These are phyloP conservation scores for Chaetomiaceae sp. DNA, from an alignment of 2,329 filamentous ascomycete species.

Conservation along the genomic window DNA sequence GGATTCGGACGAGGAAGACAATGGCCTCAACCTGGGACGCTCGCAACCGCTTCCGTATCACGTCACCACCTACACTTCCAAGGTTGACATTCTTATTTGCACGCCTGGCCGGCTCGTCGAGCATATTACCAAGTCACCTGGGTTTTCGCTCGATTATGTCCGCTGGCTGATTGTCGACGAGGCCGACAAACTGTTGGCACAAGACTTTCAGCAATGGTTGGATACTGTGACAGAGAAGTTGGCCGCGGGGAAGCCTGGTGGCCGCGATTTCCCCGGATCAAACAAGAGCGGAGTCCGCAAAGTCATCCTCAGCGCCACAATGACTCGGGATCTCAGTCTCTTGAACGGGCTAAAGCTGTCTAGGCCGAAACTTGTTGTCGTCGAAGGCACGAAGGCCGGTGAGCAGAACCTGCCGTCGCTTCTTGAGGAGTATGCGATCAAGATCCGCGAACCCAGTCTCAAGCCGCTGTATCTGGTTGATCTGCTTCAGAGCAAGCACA, in stretches of 20 bases:
- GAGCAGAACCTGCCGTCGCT: conserved; percentile 51
- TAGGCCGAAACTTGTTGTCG: conserved; percentile 69
- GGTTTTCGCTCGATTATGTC: conserved; percentile 72
- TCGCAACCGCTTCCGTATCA: conserved; percentile 51
- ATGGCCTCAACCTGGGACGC: conserved; percentile 36
- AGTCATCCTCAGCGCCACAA: conserved; percentile 83
- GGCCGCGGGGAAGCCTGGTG: conserved; percentile 42
- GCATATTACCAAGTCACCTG: conserved; percentile 77
- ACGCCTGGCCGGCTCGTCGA: conserved; percentile 91
- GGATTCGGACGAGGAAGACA: conserved; percentile 42
- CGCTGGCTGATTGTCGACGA: conserved; percentile 92
- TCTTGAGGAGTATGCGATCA: conserved; percentile 62
- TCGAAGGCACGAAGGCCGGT: conserved; percentile 51
- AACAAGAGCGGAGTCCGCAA: conserved; percentile 62
- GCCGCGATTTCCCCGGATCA: conserved; percentile 51
- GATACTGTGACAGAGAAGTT: conserved; percentile 64
- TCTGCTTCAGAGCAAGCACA: conserved; percentile 58
- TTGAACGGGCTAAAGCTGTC: conserved; percentile 68
- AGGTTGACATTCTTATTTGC: conserved; percentile 83
- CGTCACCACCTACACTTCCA: conserved; percentile 61
- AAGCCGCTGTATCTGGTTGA: conserved; percentile 85
- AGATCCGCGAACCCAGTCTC: conserved; percentile 63
- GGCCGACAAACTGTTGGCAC: conserved; percentile 84
- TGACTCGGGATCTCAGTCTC: conserved; percentile 81
- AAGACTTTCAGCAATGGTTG: conserved; percentile 91